Evolutionary conservation across 768 basidiomycete genomes (phyloP).

Genomic region (Russula griseocarnosa): DNA sequence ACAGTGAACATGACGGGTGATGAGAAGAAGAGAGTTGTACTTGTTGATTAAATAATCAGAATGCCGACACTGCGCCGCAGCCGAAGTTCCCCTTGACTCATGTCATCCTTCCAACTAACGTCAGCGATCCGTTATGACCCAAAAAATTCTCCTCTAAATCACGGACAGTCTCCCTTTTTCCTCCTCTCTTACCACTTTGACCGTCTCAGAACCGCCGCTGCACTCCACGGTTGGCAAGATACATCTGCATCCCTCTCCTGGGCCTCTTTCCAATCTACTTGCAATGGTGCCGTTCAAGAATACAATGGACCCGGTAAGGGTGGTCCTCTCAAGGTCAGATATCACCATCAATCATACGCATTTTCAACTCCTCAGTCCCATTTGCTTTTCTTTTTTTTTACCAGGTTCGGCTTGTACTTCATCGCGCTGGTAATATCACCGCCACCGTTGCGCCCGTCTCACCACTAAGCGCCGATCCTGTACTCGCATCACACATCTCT

Average conservation of each 20-base stretch:
- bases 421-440: slow-evolving; percentile 6
- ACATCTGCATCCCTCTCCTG: slow-evolving; percentile 40
- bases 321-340: slow-evolving; percentile 26
- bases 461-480: slow-evolving; percentile 33
- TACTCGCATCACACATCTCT: slow-evolving; percentile 32
- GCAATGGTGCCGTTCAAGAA: slow-evolving; percentile 41
- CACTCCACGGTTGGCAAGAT: slow-evolving; percentile 49
- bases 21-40: slow-evolving; percentile 11
- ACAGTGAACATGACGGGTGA: slow-evolving; percentile 59
- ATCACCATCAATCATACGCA: background rate
- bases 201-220: slow-evolving; percentile 51
- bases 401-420: slow-evolving; percentile 49
- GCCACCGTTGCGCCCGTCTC: slow-evolving; percentile 16
- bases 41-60: slow-evolving; percentile 7
- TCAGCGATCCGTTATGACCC: slow-evolving; percentile 60
- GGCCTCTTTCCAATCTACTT: slow-evolving; percentile 40
- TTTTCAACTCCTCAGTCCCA: background rate
- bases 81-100: background rate
- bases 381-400: background rate
- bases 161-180: slow-evolving; percentile 53
- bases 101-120: slow-evolving; percentile 37
- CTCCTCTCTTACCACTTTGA: slow-evolving; percentile 58
- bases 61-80: background rate
- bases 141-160: slow-evolving; percentile 8
- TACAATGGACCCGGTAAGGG: slow-evolving; percentile 9